phyloP scores from a whole-genome alignment of 257 asterid genomes.

The Solanum etuberosum region DNA sequence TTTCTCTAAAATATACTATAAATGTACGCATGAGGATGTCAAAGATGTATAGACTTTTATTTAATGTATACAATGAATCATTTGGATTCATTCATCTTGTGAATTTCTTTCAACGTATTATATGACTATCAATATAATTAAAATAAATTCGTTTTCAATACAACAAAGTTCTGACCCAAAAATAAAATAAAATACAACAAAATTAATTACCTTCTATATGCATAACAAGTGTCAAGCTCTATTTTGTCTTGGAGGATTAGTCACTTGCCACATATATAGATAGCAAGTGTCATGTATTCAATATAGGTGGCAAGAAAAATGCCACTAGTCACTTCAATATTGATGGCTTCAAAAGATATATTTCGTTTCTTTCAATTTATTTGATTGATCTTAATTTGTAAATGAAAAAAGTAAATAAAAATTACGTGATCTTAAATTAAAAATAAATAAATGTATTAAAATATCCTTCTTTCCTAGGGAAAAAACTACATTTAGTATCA shows the following conservation, averaged over 20 bases:
- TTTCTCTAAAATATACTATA: no score
- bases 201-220: background rate
- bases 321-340: background rate
- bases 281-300: background rate
- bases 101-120: background rate
- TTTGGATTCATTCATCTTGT: background rate
- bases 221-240: background rate
- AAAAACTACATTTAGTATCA: no score
- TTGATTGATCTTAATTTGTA: fast-evolving
- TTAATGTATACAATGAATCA: background rate
- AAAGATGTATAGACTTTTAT: background rate
- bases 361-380: no score
- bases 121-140: background rate
- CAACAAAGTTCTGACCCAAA: background rate
- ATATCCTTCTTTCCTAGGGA: no score
- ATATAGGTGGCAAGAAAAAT: background rate
- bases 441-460: no score
- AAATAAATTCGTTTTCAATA: background rate
- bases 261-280: background rate
- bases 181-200: no score
- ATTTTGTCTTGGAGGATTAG: background rate
- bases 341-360: background rate
- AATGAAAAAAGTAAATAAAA: no score
- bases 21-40: background rate
- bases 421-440: no score